These are phyloP conservation scores for Solanum virginianum DNA, from an alignment of 257 asterid genomes.

Conservation along the genomic window DNA sequence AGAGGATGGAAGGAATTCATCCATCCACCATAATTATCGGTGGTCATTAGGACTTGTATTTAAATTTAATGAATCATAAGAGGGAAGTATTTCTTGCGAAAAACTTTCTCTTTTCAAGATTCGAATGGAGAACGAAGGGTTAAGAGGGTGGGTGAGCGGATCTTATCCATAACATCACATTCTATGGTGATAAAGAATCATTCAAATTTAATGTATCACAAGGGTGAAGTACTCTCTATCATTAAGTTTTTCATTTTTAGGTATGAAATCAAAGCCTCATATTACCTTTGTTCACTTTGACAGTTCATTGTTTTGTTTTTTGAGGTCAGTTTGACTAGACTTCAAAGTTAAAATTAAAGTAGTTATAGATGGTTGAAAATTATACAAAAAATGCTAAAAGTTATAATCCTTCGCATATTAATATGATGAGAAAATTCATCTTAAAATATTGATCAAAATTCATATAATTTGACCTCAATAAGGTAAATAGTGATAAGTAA, in stretches of 20 bases:
- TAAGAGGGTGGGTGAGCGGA: not conserved
- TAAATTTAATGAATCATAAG: not conserved
- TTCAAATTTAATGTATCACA: not conserved
- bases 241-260: not conserved
- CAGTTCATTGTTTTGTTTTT: too few relatives aligned
- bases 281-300: too few relatives aligned
- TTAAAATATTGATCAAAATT: too few relatives aligned
- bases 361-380: too few relatives aligned
- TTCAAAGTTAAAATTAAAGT: too few relatives aligned
- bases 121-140: not conserved
- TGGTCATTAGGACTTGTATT: not conserved
- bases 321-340: too few relatives aligned
- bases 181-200: not conserved
- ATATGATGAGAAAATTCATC: too few relatives aligned
- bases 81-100: not conserved
- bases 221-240: not conserved
- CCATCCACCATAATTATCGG: not conserved
- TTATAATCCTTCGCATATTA: too few relatives aligned
- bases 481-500: too few relatives aligned
- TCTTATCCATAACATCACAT: not conserved
- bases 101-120: accelerated
- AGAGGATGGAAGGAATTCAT: not conserved
- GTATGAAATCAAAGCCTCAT: not conserved
- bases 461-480: too few relatives aligned
- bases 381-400: too few relatives aligned